Evolutionary conservation across 176 grass and related monocot genomes (phyloP).

Genomic region (Carex scoparia): DNA sequence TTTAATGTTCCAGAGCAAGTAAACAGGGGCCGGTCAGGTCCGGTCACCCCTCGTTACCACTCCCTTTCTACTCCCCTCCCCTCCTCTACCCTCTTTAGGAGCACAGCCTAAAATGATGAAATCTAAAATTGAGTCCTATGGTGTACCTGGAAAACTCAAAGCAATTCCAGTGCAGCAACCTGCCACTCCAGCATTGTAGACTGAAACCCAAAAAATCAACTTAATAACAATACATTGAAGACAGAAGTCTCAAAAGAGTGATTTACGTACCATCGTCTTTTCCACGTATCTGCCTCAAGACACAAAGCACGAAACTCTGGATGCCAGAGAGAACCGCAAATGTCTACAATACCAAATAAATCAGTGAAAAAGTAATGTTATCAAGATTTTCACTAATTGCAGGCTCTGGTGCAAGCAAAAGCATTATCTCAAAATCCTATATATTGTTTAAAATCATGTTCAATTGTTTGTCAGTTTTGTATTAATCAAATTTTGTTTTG

Average conservation of each 20-base stretch:
- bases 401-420: neutral
- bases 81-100: too few species aligned
- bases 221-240: conserved; percentile 19
- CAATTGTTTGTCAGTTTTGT: neutral
- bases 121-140: neutral
- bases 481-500: neutral
- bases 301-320: conserved; percentile 85
- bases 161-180: conserved; percentile 91
- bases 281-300: conserved; percentile 74
- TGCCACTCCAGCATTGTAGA: conserved; percentile 75
- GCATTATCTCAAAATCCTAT: neutral
- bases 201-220: conserved; percentile 36
- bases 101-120: neutral
- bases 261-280: conserved; percentile 83
- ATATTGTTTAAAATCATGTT: neutral
- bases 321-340: conserved; percentile 93
- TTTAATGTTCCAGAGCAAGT: too few species aligned
- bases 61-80: too few species aligned
- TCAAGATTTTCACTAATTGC: neutral
- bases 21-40: too few species aligned
- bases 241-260: neutral
- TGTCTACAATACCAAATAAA: conserved; percentile 44
- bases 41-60: too few species aligned
- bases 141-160: conserved; percentile 90
- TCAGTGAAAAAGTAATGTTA: neutral